Conservation (phyloP, 2,329 filamentous ascomycete species). For the Oidium heveae region DNA sequence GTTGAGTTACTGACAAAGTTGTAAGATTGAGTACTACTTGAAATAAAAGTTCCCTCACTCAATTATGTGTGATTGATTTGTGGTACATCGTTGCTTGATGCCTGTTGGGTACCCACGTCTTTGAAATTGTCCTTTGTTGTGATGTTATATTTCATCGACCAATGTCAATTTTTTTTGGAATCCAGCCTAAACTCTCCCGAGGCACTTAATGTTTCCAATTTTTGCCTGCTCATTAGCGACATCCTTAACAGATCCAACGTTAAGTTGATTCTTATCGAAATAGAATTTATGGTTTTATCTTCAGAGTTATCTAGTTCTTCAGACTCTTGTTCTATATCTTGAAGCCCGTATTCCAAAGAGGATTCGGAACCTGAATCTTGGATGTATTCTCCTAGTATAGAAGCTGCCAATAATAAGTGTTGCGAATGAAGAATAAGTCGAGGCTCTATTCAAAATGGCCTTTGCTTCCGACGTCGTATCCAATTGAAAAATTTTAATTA, state of each 20-base stretch:
- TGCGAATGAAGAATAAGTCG: neutral
- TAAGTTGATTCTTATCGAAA: neutral
- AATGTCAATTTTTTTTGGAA: neutral
- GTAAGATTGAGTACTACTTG: too few species aligned
- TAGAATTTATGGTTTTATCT: neutral
- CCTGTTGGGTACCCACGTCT: neutral
- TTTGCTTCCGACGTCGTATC: neutral
- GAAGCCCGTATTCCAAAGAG: neutral
- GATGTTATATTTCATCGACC: neutral
- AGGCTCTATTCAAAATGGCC: neutral
- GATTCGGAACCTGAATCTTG: neutral
- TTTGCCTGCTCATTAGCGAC: neutral
- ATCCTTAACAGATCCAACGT: neutral
- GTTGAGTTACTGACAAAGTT: too few species aligned
- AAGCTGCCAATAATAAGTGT: neutral
- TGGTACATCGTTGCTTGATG: neutral
- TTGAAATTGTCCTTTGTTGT: neutral
- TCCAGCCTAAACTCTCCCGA: neutral
- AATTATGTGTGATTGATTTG: neutral
- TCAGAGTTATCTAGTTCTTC: neutral
- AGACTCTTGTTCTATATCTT: neutral
- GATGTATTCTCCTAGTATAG: neutral
- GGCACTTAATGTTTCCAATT: neutral
- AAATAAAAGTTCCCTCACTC: too few species aligned
- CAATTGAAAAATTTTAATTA: neutral